phyloP scores from a whole-genome alignment of 2,329 filamentous ascomycete species.

The Cladosporium sp. region DNA sequence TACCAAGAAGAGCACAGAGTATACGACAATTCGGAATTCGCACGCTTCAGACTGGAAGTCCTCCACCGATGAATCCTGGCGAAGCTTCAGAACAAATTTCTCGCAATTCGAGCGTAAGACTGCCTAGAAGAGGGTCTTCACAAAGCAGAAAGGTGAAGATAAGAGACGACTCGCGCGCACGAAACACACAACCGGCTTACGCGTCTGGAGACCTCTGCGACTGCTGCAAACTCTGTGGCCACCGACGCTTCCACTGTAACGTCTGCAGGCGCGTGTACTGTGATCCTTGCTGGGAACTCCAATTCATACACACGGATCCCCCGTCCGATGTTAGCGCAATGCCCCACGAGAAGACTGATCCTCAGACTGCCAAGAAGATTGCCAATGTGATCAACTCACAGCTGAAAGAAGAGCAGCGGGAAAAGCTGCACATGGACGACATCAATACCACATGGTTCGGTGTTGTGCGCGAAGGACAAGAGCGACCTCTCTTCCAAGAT shows the following conservation, averaged over 20 bases:
- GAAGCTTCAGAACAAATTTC: too few species aligned
- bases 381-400: slow-evolving; percentile 27
- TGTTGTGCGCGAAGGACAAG: slow-evolving; percentile 28
- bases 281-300: slow-evolving; percentile 1
- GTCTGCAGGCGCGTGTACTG: slow-evolving; percentile 2
- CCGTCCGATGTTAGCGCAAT: slow-evolving; percentile 6
- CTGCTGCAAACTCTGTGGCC: background rate
- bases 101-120: too few species aligned
- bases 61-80: too few species aligned
- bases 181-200: background rate
- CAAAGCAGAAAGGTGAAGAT: background rate
- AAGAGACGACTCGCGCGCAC: background rate
- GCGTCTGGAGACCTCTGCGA: slow-evolving; percentile 5
- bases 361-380: slow-evolving; percentile 24
- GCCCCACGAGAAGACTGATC: slow-evolving; percentile 36
- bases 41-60: too few species aligned
- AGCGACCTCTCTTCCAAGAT: slow-evolving; percentile 35
- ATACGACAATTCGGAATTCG: too few species aligned
- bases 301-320: background rate
- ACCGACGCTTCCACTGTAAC: slow-evolving; percentile 4
- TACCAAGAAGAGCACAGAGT: too few species aligned
- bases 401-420: slow-evolving; percentile 16
- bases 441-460: slow-evolving; percentile 39
- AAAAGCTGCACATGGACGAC: slow-evolving; percentile 33
- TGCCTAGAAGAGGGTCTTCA: too few species aligned